A percentile compares a stretch with the other conserved stretches of the same genome.
These are phyloP conservation scores for Isabelozyma rhagii DNA, from an alignment of 805 yeast genomes.

Conservation along the genomic window DNA sequence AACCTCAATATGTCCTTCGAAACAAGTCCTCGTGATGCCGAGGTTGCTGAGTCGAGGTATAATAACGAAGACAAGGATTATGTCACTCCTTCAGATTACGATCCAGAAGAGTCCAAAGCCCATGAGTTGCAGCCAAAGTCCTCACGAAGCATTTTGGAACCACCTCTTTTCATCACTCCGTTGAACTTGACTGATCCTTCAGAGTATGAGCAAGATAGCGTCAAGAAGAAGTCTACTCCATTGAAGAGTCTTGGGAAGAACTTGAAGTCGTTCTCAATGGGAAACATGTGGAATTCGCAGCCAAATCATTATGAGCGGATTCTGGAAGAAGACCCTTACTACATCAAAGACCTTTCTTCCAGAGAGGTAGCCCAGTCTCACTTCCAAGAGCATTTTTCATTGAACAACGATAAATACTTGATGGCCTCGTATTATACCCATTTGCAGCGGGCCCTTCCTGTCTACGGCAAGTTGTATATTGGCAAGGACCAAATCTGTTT, in stretches of 20 bases:
- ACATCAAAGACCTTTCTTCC: slow-evolving; percentile 42
- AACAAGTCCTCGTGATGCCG: slow-evolving; percentile 18
- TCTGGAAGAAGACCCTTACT: slow-evolving; percentile 45
- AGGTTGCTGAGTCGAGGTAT: slow-evolving; percentile 25
- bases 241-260: slow-evolving; percentile 19
- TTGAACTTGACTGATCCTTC: slow-evolving; percentile 25
- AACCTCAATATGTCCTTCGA: slow-evolving; percentile 33
- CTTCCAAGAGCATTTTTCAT: slow-evolving; percentile 64
- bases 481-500: slow-evolving; percentile 73
- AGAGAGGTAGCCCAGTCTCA: slow-evolving; percentile 50
- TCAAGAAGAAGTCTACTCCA: slow-evolving; percentile 8
- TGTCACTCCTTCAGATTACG: not conserved
- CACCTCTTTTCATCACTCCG: slow-evolving; percentile 6
- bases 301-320: slow-evolving; percentile 59
- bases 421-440: slow-evolving; percentile 70
- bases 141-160: no score
- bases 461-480: slow-evolving; percentile 79
- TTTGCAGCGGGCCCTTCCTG: slow-evolving; percentile 67
- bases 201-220: slow-evolving; percentile 8
- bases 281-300: slow-evolving; percentile 51
- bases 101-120: not conserved
- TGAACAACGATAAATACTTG: slow-evolving; percentile 49
- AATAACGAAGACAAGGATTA: slow-evolving; percentile 3
- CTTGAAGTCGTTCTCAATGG: slow-evolving; percentile 28
- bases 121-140: not conserved